These are phyloP conservation scores for Immersiporthe knoxdaviesiana DNA, from an alignment of 2,329 filamentous ascomycete genomes.

Conservation along the genomic window DNA sequence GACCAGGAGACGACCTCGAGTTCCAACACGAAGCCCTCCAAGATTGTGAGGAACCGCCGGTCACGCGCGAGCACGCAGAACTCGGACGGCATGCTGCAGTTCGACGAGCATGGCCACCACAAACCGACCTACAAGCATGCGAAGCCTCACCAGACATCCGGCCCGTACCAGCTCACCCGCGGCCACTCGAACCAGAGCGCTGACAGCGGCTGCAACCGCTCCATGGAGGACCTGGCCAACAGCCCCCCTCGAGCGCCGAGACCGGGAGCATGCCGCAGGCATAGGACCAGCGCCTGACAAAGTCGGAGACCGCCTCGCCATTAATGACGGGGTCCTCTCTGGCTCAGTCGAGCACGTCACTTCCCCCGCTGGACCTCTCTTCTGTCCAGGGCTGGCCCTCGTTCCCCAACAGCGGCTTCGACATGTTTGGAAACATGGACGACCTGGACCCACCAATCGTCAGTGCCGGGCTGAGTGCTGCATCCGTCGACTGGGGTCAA, in stretches of 20 bases:
- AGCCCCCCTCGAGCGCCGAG: constrained; percentile 42
- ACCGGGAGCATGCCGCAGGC: constrained; percentile 42
- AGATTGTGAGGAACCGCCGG: constrained; percentile 46
- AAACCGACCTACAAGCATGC: constrained; percentile 64
- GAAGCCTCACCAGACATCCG: constrained; percentile 63
- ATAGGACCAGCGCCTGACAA: constrained; percentile 56
- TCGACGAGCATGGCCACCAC: constrained; percentile 67
- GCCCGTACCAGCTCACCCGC: constrained; percentile 63
- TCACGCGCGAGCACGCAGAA: constrained; percentile 65
- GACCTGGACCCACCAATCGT: constrained; percentile 52
- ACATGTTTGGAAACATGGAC: constrained; percentile 55
- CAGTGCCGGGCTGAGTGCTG: constrained; percentile 63
- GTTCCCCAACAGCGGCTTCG: constrained; percentile 52
- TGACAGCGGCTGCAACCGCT: constrained; percentile 52
- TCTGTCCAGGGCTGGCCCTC: constrained; percentile 48
- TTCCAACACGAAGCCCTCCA: constrained; percentile 44
- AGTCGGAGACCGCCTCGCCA: constrained; percentile 66
- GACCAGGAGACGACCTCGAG: constrained; percentile 42
- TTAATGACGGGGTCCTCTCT: constrained; percentile 55
- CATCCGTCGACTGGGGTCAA: constrained; percentile 58
- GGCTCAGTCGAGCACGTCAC: constrained; percentile 54
- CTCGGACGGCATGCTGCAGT: constrained; percentile 61
- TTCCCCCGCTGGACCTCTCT: constrained; percentile 64
- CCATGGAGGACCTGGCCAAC: constrained; percentile 47
- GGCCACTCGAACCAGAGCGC: constrained; percentile 61